These are phyloP conservation scores for Leishmania mexicana DNA, from an alignment of 208 protist species.

Conservation along the genomic window DNA sequence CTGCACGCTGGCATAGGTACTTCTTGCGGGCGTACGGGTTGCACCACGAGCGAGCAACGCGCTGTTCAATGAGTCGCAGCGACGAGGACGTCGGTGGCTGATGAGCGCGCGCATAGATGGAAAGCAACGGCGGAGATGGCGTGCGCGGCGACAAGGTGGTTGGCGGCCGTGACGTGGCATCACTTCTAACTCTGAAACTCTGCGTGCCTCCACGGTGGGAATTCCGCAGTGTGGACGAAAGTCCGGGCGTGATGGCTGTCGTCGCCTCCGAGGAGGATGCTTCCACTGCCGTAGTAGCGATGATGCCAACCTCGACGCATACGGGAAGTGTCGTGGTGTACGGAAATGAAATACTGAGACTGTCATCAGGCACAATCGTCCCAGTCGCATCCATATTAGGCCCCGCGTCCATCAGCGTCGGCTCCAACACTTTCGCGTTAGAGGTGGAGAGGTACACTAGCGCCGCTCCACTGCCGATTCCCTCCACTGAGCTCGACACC, in stretches of 20 bases:
- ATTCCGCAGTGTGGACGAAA: neutral
- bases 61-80: slow-evolving; percentile 58
- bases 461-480: neutral
- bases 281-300: neutral
- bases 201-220: neutral
- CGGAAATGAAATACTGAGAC: neutral
- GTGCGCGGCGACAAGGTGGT: neutral
- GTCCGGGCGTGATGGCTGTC: neutral
- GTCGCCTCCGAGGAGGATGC: neutral
- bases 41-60: slow-evolving; percentile 67
- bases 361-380: neutral
- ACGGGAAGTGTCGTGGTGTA: neutral
- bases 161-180: neutral
- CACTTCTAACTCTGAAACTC: neutral
- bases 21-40: slow-evolving; percentile 79
- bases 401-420: neutral
- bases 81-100: slow-evolving; percentile 5
- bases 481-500: neutral
- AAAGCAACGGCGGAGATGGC: neutral
- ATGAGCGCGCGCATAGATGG: neutral
- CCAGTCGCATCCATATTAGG: neutral
- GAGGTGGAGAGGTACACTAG: neutral
- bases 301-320: neutral
- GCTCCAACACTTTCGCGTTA: neutral
- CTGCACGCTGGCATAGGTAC: slow-evolving; percentile 29